These are phyloP conservation scores for Colletotrichum somersetense DNA, from an alignment of 2,329 filamentous ascomycete species.

Conservation along the genomic window DNA sequence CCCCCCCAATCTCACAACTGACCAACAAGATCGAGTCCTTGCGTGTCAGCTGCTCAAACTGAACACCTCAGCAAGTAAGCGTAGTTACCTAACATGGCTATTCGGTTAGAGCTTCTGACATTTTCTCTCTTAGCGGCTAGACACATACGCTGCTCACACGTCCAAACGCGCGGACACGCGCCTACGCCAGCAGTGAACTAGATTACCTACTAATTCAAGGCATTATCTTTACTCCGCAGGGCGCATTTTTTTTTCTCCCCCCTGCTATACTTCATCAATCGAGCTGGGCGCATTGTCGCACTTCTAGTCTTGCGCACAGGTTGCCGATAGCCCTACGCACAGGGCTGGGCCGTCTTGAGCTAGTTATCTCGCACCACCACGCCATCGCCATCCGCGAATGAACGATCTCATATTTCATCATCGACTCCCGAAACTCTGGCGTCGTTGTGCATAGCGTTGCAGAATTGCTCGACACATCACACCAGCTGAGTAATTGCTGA, in stretches of 20 bases:
- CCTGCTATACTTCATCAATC: not conserved
- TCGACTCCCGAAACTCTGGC: conserved; percentile 36
- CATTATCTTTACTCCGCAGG: conserved; percentile 9
- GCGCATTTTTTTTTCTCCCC: not conserved
- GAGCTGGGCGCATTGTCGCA: conserved; percentile 1
- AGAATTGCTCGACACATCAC: conserved; percentile 25
- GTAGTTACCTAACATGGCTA: conserved; percentile 8
- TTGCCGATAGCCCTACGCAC: conserved; percentile 24
- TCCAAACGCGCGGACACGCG: not conserved
- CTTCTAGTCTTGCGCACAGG: conserved; percentile 36
- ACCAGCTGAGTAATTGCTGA: conserved; percentile 47
- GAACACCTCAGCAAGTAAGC: conserved; percentile 20
- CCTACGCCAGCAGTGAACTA: not conserved
- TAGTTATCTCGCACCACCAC: conserved; percentile 27
- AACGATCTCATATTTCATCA: conserved; percentile 43
- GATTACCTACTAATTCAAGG: conserved; percentile 13
- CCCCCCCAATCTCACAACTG: not conserved
- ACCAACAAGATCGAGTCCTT: not conserved
- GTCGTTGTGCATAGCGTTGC: conserved; percentile 29
- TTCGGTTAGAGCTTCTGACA: conserved; percentile 2
- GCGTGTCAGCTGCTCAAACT: conserved; percentile 9
- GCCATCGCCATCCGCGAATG: conserved; percentile 41
- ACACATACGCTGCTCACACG: not conserved
- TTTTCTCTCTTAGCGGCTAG: not conserved
- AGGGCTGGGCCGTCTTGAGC: conserved; percentile 36